Evolutionary conservation across 768 basidiomycete genomes (phyloP).

Genomic region (Phanerochaete carnosa): DNA sequence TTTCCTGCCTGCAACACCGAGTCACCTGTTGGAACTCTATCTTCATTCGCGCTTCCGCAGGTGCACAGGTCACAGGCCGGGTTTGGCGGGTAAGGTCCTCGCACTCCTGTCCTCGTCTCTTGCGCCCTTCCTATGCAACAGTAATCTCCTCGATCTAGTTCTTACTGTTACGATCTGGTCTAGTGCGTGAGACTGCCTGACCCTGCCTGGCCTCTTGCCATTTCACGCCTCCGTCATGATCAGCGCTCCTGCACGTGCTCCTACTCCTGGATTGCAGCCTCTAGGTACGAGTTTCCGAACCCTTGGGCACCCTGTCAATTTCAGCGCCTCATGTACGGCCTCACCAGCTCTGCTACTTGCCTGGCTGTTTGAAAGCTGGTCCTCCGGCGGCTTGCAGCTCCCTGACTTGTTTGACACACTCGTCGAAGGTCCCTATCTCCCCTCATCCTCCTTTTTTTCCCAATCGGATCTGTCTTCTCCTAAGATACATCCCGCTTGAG

Average conservation of each 20-base stretch:
- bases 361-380: neutral
- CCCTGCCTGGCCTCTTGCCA: neutral
- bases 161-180: too few species aligned
- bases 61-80: neutral
- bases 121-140: neutral
- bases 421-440: neutral
- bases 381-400: neutral
- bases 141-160: neutral
- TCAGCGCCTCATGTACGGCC: neutral
- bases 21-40: neutral
- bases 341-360: neutral
- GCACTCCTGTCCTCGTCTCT: conserved; percentile 1
- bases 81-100: conserved; percentile 5
- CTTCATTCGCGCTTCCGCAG: neutral
- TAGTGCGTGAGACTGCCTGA: neutral
- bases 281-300: neutral
- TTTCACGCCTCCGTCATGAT: neutral
- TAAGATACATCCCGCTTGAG: neutral
- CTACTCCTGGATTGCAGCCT: neutral
- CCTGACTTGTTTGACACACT: neutral
- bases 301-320: neutral
- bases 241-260: conserved; percentile 1
- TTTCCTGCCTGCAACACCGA: neutral
- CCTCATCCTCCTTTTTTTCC: neutral
- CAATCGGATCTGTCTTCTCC: neutral